Conservation (phyloP, 1,139 yeast genomes). For the Suhomyces coccinellae region DNA sequence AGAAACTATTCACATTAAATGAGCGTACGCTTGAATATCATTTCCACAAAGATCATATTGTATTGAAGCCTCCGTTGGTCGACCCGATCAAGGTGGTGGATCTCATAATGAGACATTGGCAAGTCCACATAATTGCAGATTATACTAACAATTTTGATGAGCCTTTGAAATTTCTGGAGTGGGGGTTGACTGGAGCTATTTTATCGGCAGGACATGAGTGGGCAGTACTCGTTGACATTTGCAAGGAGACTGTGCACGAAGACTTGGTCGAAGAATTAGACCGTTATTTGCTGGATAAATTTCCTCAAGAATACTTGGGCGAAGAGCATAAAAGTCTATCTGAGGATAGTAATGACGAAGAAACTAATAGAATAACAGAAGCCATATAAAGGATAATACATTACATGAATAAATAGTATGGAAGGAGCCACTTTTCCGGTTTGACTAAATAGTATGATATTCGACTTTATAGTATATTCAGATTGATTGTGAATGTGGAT, state of each 20-base stretch:
- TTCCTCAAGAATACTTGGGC: not conserved
- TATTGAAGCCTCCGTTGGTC: not conserved
- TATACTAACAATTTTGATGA: not conserved
- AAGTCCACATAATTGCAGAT: no score
- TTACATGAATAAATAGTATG: no score
- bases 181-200: not conserved
- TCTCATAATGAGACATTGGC: no score
- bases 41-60: not conserved
- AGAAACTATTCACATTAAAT: no score
- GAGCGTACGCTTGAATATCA: not conserved
- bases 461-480: no score
- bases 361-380: no score
- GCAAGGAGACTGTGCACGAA: not conserved
- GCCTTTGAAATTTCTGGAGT: not conserved
- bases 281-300: not conserved
- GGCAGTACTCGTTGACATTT: not conserved
- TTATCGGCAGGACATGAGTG: not conserved
- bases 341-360: no score
- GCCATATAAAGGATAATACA: no score
- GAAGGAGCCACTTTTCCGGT: no score
- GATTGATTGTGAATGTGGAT: no score
- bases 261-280: not conserved
- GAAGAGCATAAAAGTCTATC: not conserved
- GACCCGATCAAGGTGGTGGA: not conserved
- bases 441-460: no score